phyloP scores from a whole-genome alignment of 495 filamentous ascomycete genomes.

The Pseudevernia furfuracea region DNA sequence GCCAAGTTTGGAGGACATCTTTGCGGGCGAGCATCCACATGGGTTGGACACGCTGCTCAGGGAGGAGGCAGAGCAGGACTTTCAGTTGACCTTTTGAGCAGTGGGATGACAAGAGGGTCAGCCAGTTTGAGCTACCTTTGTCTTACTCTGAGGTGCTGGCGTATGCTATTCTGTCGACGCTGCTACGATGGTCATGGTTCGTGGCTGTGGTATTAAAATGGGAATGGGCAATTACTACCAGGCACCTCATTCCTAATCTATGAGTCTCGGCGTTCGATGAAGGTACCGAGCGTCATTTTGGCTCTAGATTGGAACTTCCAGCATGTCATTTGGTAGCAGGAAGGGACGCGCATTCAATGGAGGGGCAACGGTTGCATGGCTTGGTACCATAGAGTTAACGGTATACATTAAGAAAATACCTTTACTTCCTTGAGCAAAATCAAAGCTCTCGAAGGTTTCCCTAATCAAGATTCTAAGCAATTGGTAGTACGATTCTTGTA shows the following conservation, averaged over 20 bases:
- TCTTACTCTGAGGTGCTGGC: background rate
- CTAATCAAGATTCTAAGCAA: background rate
- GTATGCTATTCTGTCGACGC: background rate
- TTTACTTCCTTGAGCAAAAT: background rate
- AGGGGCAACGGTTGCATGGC: background rate
- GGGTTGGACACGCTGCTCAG: conserved; percentile 23
- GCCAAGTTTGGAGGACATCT: conserved; percentile 16
- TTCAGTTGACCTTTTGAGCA: conserved; percentile 18
- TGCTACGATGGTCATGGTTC: background rate
- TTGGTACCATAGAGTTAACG: background rate
- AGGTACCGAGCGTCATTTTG: background rate
- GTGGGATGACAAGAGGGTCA: background rate
- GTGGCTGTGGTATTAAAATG: background rate
- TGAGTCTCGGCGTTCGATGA: background rate
- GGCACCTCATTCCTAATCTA: background rate
- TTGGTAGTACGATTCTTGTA: no score
- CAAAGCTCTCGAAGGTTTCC: background rate
- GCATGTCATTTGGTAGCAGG: background rate
- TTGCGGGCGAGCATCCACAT: conserved; percentile 19
- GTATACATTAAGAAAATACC: background rate
- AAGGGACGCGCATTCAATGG: background rate
- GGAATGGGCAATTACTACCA: background rate
- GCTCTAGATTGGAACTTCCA: background rate
- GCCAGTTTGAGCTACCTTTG: background rate
- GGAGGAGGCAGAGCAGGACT: conserved; percentile 26